Evolutionary conservation across 495 filamentous ascomycete genomes (phyloP), one percentile per base, ranked within the genome.

Genomic region (Penicillium pancosmium): DNA sequence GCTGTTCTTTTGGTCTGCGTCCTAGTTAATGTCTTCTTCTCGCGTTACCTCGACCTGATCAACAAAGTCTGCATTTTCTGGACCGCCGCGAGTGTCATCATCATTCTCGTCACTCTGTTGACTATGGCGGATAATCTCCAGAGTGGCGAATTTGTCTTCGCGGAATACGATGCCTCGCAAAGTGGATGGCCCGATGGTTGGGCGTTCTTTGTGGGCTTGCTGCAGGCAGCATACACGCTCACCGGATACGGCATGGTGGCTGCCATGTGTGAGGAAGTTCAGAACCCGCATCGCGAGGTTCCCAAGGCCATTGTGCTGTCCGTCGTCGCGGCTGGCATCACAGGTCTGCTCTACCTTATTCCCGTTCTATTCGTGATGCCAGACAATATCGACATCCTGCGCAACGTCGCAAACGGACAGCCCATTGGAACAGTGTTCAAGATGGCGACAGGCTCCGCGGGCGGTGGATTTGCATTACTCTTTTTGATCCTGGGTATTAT

Each of bases 401-500:
- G 63, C 72, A 84, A 50, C 79, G 85, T 75, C 64, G 90, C 54
- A 68, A 89, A 41, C 79, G 89, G 79, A 79, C 76, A 73, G 62
- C 68, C 69, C 19, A 72, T 76, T 31, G 68, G 71, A 4, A 47
- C 69, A n/a, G 34, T 73, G 0, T 73, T 75, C 61, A 75, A 74
- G 60, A 69, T 61, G 8, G 62, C 66, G 15, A 74, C 66, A 4
- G 77, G 71, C 19, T 72, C 72, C 16, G 70, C 78, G 2, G 67
- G 64, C 15, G 89, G 90, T 19, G 89, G 88, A 2, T 88, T 93
- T 44, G 90, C 82, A 4, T 77, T 93, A 2, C 80, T 91, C 10
- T 87, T 90, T 67, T 75, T 92, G 5, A 83, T 92, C 56, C 79
- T 92, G 23, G 84, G 88, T 5, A 87, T 92, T 67, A 79, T 92